These are phyloP conservation scores for Coprinellus aureogranulatus DNA, from an alignment of 768 basidiomycete genomes.

Conservation along the genomic window DNA sequence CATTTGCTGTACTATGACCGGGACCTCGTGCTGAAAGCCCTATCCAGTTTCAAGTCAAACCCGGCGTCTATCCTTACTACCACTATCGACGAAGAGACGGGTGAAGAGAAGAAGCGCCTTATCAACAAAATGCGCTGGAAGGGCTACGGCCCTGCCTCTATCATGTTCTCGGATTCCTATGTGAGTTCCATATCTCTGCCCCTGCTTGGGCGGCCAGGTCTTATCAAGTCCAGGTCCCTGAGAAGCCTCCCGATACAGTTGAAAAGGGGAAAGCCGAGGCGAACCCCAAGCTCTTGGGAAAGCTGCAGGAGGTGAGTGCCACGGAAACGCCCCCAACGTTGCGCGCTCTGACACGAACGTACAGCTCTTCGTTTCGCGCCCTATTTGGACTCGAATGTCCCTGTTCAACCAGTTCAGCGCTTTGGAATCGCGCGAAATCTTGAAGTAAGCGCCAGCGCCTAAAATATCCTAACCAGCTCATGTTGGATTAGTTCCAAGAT, in stretches of 20 bases:
- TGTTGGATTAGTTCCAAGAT: conserved; percentile 74
- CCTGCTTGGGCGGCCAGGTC: not conserved
- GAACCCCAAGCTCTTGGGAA: conserved; percentile 53
- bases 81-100: conserved; percentile 68
- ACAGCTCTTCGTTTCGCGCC: conserved; percentile 73
- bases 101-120: conserved; percentile 77
- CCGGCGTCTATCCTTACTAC: conserved; percentile 69
- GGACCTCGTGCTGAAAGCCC: not conserved
- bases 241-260: conserved; percentile 58
- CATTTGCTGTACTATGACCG: not conserved
- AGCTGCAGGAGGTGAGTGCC: conserved; percentile 49
- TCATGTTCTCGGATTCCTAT: conserved; percentile 61
- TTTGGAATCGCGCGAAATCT: conserved; percentile 65
- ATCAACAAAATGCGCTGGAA: conserved; percentile 88
- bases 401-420: conserved; percentile 78
- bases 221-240: conserved; percentile 50
- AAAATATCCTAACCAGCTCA: not conserved
- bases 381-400: conserved; percentile 87
- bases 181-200: conserved; percentile 33
- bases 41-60: conserved; percentile 70
- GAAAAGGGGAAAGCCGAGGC: conserved; percentile 56
- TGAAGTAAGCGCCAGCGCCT: conserved; percentile 53
- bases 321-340: not conserved
- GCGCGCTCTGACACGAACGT: not conserved
- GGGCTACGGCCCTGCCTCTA: conserved; percentile 70